phyloP scores from a whole-genome alignment of 805 yeast genomes.

The Pichia ethanolica region DNA sequence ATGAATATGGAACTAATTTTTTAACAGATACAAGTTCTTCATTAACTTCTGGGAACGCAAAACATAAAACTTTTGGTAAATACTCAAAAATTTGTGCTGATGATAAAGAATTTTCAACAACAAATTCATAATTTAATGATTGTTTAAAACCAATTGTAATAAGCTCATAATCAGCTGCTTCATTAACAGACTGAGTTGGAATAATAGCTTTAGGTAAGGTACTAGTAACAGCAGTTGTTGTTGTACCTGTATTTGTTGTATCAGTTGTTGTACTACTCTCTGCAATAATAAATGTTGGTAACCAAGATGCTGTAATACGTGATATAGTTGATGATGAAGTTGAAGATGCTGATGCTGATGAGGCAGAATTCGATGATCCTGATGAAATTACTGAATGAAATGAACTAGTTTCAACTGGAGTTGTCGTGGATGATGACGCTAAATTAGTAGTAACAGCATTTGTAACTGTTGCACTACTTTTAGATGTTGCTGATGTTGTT shows the following conservation, averaged over 20 bases:
- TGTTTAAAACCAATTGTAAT: slow-evolving; percentile 74
- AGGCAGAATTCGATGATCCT: neutral
- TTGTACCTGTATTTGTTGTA: neutral
- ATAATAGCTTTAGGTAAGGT: slow-evolving; percentile 73
- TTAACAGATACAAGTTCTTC: slow-evolving; percentile 45
- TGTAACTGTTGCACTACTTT: no score
- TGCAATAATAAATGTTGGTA: slow-evolving; percentile 14
- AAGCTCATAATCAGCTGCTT: slow-evolving; percentile 41
- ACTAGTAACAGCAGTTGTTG: slow-evolving; percentile 34
- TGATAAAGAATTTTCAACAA: slow-evolving; percentile 61
- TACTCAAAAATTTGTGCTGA: slow-evolving; percentile 83
- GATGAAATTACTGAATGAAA: no score
- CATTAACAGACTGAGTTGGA: slow-evolving; percentile 37
- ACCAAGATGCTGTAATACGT: slow-evolving; percentile 8
- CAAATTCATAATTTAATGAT: slow-evolving; percentile 77
- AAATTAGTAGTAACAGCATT: no score
- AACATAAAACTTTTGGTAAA: slow-evolving; percentile 64
- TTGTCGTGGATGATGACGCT: no score
- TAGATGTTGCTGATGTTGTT: neutral
- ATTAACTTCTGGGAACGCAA: slow-evolving; percentile 41
- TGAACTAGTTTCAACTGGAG: no score
- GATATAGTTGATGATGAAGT: neutral
- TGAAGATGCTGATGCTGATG: neutral
- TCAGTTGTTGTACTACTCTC: slow-evolving; percentile 3
- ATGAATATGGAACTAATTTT: slow-evolving; percentile 69